Evolutionary conservation across 2,329 filamentous ascomycete species (phyloP).

Genomic region (Fusarium sp.): DNA sequence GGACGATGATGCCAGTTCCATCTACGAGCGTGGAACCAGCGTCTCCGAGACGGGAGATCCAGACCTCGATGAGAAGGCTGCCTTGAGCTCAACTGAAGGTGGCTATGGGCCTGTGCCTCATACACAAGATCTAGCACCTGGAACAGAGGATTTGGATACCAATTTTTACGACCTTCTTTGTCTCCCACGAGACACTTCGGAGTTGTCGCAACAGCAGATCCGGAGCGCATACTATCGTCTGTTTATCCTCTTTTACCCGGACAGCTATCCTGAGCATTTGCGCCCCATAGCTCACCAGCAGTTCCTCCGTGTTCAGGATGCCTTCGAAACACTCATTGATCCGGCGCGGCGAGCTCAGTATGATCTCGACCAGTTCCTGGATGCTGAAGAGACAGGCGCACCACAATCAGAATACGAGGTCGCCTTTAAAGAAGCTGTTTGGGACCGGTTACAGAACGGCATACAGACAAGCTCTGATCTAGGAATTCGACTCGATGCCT

Average conservation of each 20-base stretch:
- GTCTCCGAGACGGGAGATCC: constrained; percentile 32
- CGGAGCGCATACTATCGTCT: constrained; percentile 56
- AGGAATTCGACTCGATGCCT: constrained; percentile 50
- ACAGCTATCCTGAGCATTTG: constrained; percentile 52
- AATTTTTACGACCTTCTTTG: constrained; percentile 59
- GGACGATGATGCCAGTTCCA: constrained; percentile 58
- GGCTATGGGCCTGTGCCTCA: background rate
- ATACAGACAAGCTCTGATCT: constrained; percentile 49
- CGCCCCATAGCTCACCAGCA: constrained; percentile 52
- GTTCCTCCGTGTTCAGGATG: constrained; percentile 53
- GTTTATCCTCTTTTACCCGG: constrained; percentile 56
- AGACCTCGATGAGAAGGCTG: constrained; percentile 25
- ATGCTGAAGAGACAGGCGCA: constrained; percentile 32
- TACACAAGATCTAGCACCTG: background rate
- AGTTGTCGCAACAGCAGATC: constrained; percentile 48
- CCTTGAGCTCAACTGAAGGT: constrained; percentile 21
- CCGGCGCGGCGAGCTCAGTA: constrained; percentile 54
- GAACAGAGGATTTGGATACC: constrained; percentile 30
- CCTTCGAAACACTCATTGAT: constrained; percentile 60
- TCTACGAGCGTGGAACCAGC: constrained; percentile 48
- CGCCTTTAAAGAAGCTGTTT: constrained; percentile 35
- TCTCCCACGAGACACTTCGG: constrained; percentile 47
- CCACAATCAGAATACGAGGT: constrained; percentile 25
- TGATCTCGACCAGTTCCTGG: constrained; percentile 46
- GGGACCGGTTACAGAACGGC: constrained; percentile 32